Evolutionary conservation across 164 flowering plant genomes (phyloP), one percentile per base, ranked within the genome.

Genomic region (Chimonanthus praecox): DNA sequence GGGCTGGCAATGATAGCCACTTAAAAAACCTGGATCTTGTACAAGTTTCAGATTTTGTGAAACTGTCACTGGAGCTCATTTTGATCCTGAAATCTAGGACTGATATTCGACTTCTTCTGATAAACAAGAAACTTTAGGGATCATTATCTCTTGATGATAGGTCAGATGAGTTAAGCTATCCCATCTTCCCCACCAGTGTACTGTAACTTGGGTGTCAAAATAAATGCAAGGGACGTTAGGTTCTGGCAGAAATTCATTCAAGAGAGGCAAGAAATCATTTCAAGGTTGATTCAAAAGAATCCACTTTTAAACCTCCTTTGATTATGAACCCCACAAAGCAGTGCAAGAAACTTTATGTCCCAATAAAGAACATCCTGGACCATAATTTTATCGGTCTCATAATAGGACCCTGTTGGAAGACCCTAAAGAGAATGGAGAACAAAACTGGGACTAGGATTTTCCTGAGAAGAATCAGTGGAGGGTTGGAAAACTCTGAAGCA

Each of bases 381-480:
- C n/a, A 80, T 85, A 74, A 63, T 33, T 33, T 33, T 33, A 33
- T 33, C 33, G 1, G 33, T 33, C 33, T 33, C 33, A 33, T 33
- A 33, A 85, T 72, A 87, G 89, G 3, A 87, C 86, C 86, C 2
- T 72, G 76, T 4, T 87, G 87, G 21, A 79, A 73, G 69, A 87
- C 82, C 0, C 79, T 71, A 61, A 85, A 81, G 74, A 81, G 80
- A 71, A 82, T 87, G 88, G 82, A 85, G 78, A 81, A 68, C 51
- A 77, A 85, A 77, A 83, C 84, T 49, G 87, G 87, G 13, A 85
- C 89, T 2, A 84, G 48, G 80, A 82, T 87, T 67, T 4, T 45
- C 2, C 20, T 87, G 15, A 79, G 83, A 71, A 86, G 89, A 51
- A 79, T 81, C 83, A 43, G 50, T 8, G 10, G 73, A 60, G 47